A percentile compares a stretch with the other conserved stretches of the same genome.
phyloP scores from a whole-genome alignment of 2,329 filamentous ascomycete genomes.

The Botrytis aclada region DNA sequence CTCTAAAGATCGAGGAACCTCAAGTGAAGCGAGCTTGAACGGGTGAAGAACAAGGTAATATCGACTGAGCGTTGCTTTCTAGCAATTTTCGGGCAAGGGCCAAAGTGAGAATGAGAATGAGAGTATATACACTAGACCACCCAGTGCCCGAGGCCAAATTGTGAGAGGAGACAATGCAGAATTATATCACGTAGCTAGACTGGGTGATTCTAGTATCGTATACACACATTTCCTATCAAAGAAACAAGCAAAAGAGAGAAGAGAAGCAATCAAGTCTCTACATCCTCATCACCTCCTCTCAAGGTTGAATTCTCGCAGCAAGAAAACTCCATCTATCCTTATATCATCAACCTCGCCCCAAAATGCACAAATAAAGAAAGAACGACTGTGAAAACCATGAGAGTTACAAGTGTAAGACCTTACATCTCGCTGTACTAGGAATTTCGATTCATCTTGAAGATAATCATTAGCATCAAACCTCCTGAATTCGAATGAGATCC shows the following conservation, averaged over 20 bases:
- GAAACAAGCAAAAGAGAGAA: background rate
- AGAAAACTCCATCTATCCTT: too few relatives aligned
- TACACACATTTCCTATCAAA: background rate
- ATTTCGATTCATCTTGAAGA: background rate
- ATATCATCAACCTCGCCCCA: accelerated
- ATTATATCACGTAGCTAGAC: background rate
- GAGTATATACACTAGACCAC: background rate
- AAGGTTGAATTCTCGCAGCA: background rate
- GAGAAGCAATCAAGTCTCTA: background rate
- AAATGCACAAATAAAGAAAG: background rate
- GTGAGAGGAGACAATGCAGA: background rate
- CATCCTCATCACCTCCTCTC: background rate
- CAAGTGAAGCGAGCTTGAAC: background rate
- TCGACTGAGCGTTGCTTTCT: background rate
- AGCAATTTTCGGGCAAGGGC: too few relatives aligned
- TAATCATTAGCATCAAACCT: too few relatives aligned
- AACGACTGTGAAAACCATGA: background rate
- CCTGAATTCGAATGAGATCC: too few relatives aligned
- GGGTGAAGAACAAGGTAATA: background rate
- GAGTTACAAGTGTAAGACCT: too few relatives aligned
- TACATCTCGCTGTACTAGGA: background rate
- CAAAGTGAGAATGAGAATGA: too few relatives aligned
- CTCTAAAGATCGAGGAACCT: background rate
- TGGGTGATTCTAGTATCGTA: background rate
- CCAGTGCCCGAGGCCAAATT: background rate